Evolutionary conservation across 768 basidiomycete genomes (phyloP).

Genomic region (Pluteus cervinus): DNA sequence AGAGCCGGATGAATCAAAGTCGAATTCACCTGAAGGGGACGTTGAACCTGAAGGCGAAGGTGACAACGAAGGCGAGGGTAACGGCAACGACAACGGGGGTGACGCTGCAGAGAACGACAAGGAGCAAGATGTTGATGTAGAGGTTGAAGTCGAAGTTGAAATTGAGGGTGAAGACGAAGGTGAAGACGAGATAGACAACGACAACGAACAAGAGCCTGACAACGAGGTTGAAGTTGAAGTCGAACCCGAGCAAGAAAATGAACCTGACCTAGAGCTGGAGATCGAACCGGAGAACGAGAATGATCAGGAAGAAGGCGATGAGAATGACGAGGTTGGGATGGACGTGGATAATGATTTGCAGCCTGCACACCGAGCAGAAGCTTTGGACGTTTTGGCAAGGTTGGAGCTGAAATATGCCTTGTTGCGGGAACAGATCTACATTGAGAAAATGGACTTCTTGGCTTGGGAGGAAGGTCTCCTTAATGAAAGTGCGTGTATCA

Average conservation of each 20-base stretch:
- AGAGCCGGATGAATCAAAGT: constrained; percentile 11
- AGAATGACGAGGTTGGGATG: constrained; percentile 36
- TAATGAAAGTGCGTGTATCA: constrained; percentile 52
- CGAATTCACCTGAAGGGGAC: constrained; percentile 12
- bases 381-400: constrained; percentile 77
- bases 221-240: constrained; percentile 22
- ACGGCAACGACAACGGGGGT: constrained; percentile 11
- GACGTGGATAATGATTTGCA: constrained; percentile 68
- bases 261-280: constrained; percentile 39
- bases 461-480: constrained; percentile 86
- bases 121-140: constrained; percentile 31
- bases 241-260: constrained; percentile 27
- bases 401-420: constrained; percentile 94
- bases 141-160: constrained; percentile 20
- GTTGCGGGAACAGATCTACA: constrained; percentile 79
- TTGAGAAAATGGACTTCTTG: constrained; percentile 91
- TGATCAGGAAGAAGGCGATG: constrained; percentile 23
- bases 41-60: constrained; percentile 7
- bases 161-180: constrained; percentile 22
- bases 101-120: constrained; percentile 16
- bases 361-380: constrained; percentile 79
- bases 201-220: constrained; percentile 19
- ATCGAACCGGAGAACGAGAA: constrained; percentile 12
- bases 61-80: constrained; percentile 6
- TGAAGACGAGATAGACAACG: constrained; percentile 21